Conservation (phyloP, 192 early-diverging fungal species). For the Linnemannia schmuckeri region DNA sequence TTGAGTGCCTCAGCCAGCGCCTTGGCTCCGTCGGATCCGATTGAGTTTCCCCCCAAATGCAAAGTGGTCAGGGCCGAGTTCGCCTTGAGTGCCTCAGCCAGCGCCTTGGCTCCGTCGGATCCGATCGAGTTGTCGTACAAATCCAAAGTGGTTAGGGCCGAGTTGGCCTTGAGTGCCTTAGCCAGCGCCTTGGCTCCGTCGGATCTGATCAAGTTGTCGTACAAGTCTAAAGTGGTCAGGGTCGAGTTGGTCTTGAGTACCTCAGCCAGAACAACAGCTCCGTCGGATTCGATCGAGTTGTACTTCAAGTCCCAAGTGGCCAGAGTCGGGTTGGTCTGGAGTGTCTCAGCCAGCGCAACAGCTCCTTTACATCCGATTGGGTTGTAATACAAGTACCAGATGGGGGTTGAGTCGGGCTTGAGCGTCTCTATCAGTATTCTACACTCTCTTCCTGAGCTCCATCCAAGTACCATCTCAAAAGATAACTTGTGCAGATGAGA, state of each 20-base stretch:
- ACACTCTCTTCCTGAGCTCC: not conserved
- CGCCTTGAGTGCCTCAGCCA: constrained; percentile 29
- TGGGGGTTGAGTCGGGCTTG: not conserved
- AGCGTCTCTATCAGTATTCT: not conserved
- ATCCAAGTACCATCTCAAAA: not conserved
- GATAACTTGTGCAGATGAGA: not conserved
- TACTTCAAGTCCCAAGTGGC: not conserved
- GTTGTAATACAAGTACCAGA: not conserved
- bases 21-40: constrained; percentile 1
- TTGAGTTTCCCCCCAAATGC: too few relatives aligned
- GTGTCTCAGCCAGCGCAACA: not conserved
- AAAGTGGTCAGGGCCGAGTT: constrained; percentile 24
- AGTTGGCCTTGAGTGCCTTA: constrained; percentile 29
- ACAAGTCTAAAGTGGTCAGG: constrained; percentile 8
- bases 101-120: constrained; percentile 18
- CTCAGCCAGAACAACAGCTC: constrained; percentile 16
- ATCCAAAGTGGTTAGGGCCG: constrained; percentile 14
- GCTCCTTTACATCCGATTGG: not conserved
- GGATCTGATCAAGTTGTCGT: not conserved
- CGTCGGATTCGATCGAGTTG: not conserved
- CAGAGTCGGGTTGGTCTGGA: constrained; percentile 19
- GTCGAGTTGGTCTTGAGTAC: constrained; percentile 26
- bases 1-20: constrained; percentile 47
- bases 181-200: constrained; percentile 9
- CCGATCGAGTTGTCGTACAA: not conserved